These are phyloP conservation scores for Leptomonas pyrrhocoris DNA, from an alignment of 208 protist species.

Conservation along the genomic window DNA sequence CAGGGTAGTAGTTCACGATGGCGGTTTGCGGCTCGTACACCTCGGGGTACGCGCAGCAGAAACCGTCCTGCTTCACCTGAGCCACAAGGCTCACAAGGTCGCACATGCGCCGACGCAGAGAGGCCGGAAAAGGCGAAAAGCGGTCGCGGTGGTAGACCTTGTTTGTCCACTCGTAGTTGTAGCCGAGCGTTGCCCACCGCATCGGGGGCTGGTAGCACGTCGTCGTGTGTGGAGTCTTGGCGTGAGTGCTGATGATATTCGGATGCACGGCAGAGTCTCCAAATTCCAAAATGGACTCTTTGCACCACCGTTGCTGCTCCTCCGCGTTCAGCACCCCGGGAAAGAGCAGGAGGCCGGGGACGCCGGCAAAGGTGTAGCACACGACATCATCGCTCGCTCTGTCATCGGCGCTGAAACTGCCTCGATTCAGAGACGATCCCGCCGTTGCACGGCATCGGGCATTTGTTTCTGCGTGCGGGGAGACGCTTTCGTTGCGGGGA, in stretches of 20 bases:
- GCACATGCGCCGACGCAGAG: slow-evolving; percentile 51
- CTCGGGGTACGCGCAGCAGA: slow-evolving; percentile 23
- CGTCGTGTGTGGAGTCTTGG: slow-evolving; percentile 53
- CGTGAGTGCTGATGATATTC: slow-evolving; percentile 87
- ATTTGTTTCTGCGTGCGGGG: neutral
- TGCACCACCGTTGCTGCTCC: slow-evolving; percentile 65
- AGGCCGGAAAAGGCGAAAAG: slow-evolving; percentile 63
- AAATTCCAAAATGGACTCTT: slow-evolving; percentile 62
- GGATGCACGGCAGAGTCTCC: slow-evolving; percentile 64
- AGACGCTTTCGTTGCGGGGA: neutral
- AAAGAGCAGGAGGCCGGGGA: slow-evolving; percentile 78
- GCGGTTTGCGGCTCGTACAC: slow-evolving; percentile 87
- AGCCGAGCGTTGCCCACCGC: slow-evolving; percentile 90
- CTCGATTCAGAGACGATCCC: neutral
- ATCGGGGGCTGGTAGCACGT: slow-evolving; percentile 80
- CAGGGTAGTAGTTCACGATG: slow-evolving; percentile 92
- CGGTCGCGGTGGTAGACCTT: slow-evolving; percentile 68
- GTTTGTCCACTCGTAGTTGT: slow-evolving; percentile 87
- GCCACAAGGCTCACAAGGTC: slow-evolving; percentile 43
- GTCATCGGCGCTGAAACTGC: neutral
- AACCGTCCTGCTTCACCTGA: slow-evolving; percentile 43
- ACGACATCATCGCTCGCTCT: neutral
- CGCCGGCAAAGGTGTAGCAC: slow-evolving; percentile 75
- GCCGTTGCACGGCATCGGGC: neutral
- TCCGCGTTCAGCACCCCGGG: slow-evolving; percentile 43